A percentile compares a stretch with the other conserved stretches of the same genome.
Conservation (phyloP, 1,139 yeast genomes). For the Yamadazyma sp. region DNA sequence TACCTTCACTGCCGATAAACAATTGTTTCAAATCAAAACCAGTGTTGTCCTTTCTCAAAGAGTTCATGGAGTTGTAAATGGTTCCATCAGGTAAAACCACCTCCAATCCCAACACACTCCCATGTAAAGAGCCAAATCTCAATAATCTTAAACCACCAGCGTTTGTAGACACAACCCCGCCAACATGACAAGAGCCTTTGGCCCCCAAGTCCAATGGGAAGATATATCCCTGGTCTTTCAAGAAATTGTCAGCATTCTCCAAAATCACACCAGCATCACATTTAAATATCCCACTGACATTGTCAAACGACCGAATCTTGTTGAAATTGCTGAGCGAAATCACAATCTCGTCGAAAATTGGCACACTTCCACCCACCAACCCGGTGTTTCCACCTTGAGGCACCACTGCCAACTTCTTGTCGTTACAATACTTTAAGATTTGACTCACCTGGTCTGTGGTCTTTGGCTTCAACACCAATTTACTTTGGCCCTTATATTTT, state of each 20-base stretch:
- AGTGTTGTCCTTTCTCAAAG: slow-evolving; percentile 89
- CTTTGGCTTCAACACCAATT: slow-evolving; percentile 81
- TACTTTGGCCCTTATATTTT: slow-evolving; percentile 86
- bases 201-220: slow-evolving; percentile 97
- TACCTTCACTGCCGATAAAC: slow-evolving; percentile 92
- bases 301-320: slow-evolving; percentile 78
- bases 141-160: slow-evolving; percentile 93
- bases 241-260: slow-evolving; percentile 78
- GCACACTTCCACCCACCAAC: slow-evolving; percentile 91
- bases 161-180: slow-evolving; percentile 94
- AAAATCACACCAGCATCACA: slow-evolving; percentile 90
- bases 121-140: slow-evolving; percentile 91
- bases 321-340: slow-evolving; percentile 70
- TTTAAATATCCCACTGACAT: slow-evolving; percentile 80
- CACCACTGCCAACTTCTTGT: slow-evolving; percentile 75
- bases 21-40: slow-evolving; percentile 91
- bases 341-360: slow-evolving; percentile 89
- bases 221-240: slow-evolving; percentile 80
- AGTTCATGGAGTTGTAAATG: slow-evolving; percentile 72
- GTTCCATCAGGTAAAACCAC: slow-evolving; percentile 91
- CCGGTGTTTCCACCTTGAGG: slow-evolving; percentile 99
- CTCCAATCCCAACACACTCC: slow-evolving; percentile 87
- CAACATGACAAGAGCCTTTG: slow-evolving; percentile 94
- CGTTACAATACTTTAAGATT: slow-evolving; percentile 81
- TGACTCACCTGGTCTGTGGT: slow-evolving; percentile 75